A percentile compares a stretch with the other conserved stretches of the same genome.
Evolutionary conservation across 768 basidiomycete species (phyloP).

Genomic region (Holtermannia corniformis): DNA sequence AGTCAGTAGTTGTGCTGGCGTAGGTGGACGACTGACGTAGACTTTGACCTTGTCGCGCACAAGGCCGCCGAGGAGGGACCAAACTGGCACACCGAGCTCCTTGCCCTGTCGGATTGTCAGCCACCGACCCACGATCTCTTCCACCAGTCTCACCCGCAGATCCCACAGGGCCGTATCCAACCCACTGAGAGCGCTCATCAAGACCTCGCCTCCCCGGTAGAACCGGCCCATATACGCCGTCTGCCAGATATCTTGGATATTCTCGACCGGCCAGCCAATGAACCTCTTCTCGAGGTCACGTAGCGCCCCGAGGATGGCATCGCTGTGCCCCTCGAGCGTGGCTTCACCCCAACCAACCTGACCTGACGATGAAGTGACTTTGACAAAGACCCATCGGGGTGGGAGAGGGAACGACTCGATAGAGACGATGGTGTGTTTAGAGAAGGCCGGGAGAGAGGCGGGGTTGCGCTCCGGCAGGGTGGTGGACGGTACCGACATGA

Average conservation of each 20-base stretch:
- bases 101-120: constrained; percentile 49
- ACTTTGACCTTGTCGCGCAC: constrained; percentile 49
- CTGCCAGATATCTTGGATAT: constrained; percentile 58
- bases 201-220: constrained; percentile 61
- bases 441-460: background rate
- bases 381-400: constrained; percentile 64
- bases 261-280: constrained; percentile 51
- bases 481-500: no score
- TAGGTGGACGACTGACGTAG: constrained; percentile 9
- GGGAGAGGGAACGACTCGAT: constrained; percentile 54
- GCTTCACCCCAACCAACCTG: constrained; percentile 66
- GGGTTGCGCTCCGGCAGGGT: no score
- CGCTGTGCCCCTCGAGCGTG: constrained; percentile 62
- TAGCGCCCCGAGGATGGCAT: constrained; percentile 62
- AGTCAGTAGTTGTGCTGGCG: background rate
- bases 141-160: constrained; percentile 10
- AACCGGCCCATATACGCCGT: constrained; percentile 44
- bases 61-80: constrained; percentile 61
- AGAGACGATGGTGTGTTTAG: constrained; percentile 21
- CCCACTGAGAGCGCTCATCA: constrained; percentile 50
- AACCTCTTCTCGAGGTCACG: constrained; percentile 54
- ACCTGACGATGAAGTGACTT: constrained; percentile 56
- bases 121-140: constrained; percentile 23
- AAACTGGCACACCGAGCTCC: constrained; percentile 56
- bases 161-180: constrained; percentile 21